Evolutionary conservation across 495 filamentous ascomycete species (phyloP), one percentile per base, ranked within the genome.

Genomic region (Lineolata rhizophorae): DNA sequence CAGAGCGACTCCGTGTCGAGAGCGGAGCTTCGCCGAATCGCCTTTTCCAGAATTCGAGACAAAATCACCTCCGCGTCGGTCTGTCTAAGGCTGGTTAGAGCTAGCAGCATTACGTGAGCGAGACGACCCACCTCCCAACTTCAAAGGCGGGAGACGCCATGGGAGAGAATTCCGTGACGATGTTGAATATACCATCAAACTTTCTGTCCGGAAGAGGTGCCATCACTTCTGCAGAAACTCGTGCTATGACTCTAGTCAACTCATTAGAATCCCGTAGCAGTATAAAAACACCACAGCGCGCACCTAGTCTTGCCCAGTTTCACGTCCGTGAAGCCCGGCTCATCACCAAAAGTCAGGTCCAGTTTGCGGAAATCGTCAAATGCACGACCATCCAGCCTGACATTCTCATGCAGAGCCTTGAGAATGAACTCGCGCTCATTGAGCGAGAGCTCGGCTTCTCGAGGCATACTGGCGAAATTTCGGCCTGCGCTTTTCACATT

Each of bases 1-100:
- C 87, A 97, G 18, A 97, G 66, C 1, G 82, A 90, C 56, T 97
- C 87, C 18, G 82, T 92, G 47, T 93, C 83, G 16, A 97, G 63
- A 6, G 87, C 87, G 38, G 69, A 70, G 4, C 82, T 91, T 29
- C 85, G 79, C 18, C 90, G 85, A 37, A 97, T 69, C 11, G 90
- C 72, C 43, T 90, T 83, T 53, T 97, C 87, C 21, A 97, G 73
- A 30, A 84, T 61, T 22, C 83, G 72, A 6, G 84, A 77, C 27
- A 93, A 69, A 33, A 87, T 65, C 1, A 77, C 57, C 56, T 97
- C 87, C 21, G 43, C 40, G 29, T 52, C 38, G 41, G 44, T 36
- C 12, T 35, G 38, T 18, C 38, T 47, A 30, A 19, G 12, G 32
- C 29, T 39, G 30, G 20, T 12, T 34, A 30, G n/a, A 31, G 18